These are phyloP conservation scores for Blumeriella jaapii DNA, from an alignment of 2,329 filamentous ascomycete species.

Conservation along the genomic window DNA sequence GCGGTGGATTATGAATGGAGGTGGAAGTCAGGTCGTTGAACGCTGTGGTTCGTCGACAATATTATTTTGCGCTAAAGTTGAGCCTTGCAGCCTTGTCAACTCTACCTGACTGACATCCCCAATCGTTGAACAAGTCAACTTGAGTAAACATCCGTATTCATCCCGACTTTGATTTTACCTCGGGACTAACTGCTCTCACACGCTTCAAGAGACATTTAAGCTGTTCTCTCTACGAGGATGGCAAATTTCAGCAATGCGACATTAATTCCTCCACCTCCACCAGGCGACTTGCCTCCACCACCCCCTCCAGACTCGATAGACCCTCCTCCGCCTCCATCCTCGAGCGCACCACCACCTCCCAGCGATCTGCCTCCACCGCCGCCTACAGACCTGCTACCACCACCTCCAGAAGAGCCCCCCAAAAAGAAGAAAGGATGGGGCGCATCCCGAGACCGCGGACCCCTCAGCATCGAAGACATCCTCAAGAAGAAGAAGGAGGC, in stretches of 20 bases:
- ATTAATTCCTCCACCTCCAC: conserved; percentile 17
- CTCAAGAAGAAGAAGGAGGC: conserved; percentile 76
- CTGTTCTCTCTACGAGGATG: conserved; percentile 9
- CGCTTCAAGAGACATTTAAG: background rate
- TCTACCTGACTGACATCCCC: no score
- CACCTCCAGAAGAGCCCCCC: conserved; percentile 32
- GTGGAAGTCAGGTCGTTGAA: conserved; percentile 4
- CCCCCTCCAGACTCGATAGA: conserved; percentile 22
- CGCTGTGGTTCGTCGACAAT: conserved; percentile 5
- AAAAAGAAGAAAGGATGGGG: conserved; percentile 44
- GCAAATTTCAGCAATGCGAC: conserved; percentile 17
- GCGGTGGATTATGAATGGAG: conserved; percentile 4
- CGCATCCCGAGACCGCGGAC: conserved; percentile 30
- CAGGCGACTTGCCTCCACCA: conserved; percentile 21
- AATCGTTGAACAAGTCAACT: no score
- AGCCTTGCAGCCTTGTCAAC: conserved; percentile 7
- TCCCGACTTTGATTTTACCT: background rate
- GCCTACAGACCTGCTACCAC: conserved; percentile 29
- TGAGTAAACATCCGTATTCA: background rate
- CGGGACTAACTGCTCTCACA: no score
- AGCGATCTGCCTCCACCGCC: conserved; percentile 27
- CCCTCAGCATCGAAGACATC: conserved; percentile 76
- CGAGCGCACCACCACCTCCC: conserved; percentile 22
- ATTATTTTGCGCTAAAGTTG: conserved; percentile 8
- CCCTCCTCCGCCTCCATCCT: conserved; percentile 32